Evolutionary conservation across 768 basidiomycete species (phyloP), one percentile per base, ranked within the genome.

Genomic region (Termitomyces sp.): DNA sequence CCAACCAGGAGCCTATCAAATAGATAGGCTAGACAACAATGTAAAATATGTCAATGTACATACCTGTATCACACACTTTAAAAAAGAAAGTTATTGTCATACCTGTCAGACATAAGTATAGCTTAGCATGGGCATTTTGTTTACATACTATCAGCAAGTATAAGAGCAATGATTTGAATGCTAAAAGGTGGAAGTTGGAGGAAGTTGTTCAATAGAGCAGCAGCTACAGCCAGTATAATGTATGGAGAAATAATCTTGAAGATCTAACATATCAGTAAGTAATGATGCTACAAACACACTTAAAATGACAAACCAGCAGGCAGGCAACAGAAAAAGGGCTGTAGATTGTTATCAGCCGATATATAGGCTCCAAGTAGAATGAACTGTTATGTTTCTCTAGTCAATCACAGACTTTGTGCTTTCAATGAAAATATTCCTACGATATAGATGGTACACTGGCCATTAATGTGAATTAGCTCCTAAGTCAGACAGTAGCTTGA

Each of bases 351-450:
- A 94, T 86, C 17, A 94, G 76, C 17, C 91, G 86, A 64, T 92
- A 94, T 6, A 94, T 91, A 2, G 92, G 91, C 42, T 87, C 90
- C 19, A 94, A 77, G 68, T 94, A 94, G 70, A 94, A 94, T 2
- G 89, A 90, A 14, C 83, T 86, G 46, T 31, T 35, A 5, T 5
- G 19, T 15, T 31, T 53, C 9, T 51, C 41, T 53, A 6, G 45
- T 53, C 15, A 40, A 45, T 40, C 44, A 15, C 12, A 46, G 23
- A n/a, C 5, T 4, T 53, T 17, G 8, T 4, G 37, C 14, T n/a
- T 14, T 14, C 2, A 3, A 67, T 30, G n/a, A n/a, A 37, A 30
- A 28, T 28, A 6, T 11, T 76, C 86, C 63, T 61, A 89, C 84
- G 90, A 88, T 64, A 92, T 91, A 11, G 88, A 89, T 19, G 88